These are phyloP conservation scores for Tolypocladium cylindrosporum DNA, from an alignment of 2,329 filamentous ascomycete genomes.

Conservation along the genomic window DNA sequence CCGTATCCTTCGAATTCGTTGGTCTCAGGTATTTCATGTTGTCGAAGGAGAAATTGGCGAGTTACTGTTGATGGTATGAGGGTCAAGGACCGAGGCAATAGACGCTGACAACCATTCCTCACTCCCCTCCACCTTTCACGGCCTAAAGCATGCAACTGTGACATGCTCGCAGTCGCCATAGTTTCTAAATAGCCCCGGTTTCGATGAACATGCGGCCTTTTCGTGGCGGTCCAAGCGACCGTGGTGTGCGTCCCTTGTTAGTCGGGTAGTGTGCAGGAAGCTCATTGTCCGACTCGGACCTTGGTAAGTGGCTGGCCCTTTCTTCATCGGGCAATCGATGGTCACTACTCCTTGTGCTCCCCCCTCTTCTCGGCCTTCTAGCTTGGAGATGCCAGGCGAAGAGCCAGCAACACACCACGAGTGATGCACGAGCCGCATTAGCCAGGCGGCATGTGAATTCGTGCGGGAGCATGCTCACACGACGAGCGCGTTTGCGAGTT, in stretches of 20 bases:
- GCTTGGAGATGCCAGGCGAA: neutral
- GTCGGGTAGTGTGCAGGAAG: neutral
- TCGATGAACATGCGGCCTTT: neutral
- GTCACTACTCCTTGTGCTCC: neutral
- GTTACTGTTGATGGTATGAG: too few species aligned
- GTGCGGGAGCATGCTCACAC: neutral
- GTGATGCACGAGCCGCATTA: conserved; percentile 15
- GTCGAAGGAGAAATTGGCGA: too few species aligned
- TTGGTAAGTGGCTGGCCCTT: neutral
- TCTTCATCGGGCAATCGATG: neutral
- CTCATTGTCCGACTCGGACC: neutral
- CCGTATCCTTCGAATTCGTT: neutral
- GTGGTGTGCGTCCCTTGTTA: neutral
- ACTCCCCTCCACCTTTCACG: neutral
- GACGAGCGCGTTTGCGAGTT: neutral
- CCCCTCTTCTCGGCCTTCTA: neutral
- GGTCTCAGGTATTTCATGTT: too few species aligned
- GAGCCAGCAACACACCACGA: conserved; percentile 7
- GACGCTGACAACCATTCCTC: neutral
- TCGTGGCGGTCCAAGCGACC: neutral
- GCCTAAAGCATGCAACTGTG: neutral
- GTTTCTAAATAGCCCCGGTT: neutral
- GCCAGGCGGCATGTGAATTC: conserved; percentile 16
- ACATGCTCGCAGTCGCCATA: neutral
- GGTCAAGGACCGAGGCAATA: neutral